Evolutionary conservation across 805 yeast species (phyloP).

Genomic region (Tetrapisispora iriomotensis): DNA sequence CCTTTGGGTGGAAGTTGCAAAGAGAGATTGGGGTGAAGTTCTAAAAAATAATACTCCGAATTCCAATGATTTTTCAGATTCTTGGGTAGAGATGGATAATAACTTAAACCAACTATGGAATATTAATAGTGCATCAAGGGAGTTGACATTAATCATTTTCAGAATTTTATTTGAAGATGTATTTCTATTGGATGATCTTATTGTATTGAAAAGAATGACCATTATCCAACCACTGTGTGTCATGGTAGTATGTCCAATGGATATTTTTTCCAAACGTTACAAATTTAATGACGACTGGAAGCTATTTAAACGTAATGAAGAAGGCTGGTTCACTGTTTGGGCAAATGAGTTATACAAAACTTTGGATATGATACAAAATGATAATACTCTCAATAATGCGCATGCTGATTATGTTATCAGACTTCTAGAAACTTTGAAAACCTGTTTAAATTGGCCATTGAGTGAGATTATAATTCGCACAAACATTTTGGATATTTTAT

Average conservation of each 20-base stretch:
- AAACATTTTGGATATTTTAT: conserved; percentile 54
- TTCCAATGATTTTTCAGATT: conserved; percentile 41
- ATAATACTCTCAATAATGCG: neutral
- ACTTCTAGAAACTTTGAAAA: conserved; percentile 71
- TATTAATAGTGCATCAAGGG: conserved; percentile 52
- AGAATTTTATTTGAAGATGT: conserved; percentile 89
- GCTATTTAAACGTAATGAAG: conserved; percentile 52
- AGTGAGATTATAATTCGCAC: conserved; percentile 63
- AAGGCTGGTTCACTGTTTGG: conserved; percentile 89
- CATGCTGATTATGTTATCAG: conserved; percentile 50
- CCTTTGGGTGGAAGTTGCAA: conserved; percentile 86
- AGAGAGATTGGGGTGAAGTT: conserved; percentile 80
- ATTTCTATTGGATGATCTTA: conserved; percentile 82
- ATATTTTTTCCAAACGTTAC: conserved; percentile 53
- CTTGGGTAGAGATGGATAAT: conserved; percentile 85
- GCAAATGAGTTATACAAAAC: conserved; percentile 39
- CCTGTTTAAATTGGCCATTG: conserved; percentile 85
- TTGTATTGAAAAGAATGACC: conserved; percentile 71
- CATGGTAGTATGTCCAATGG: conserved; percentile 67
- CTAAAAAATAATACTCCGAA: conserved; percentile 30
- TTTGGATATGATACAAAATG: conserved; percentile 23
- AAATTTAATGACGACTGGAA: conserved; percentile 39
- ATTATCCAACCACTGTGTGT: conserved; percentile 74
- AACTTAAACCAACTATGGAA: conserved; percentile 71
- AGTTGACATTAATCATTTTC: conserved; percentile 65